phyloP scores from a whole-genome alignment of 306 rosid species.

The Medicago ruthenica region DNA sequence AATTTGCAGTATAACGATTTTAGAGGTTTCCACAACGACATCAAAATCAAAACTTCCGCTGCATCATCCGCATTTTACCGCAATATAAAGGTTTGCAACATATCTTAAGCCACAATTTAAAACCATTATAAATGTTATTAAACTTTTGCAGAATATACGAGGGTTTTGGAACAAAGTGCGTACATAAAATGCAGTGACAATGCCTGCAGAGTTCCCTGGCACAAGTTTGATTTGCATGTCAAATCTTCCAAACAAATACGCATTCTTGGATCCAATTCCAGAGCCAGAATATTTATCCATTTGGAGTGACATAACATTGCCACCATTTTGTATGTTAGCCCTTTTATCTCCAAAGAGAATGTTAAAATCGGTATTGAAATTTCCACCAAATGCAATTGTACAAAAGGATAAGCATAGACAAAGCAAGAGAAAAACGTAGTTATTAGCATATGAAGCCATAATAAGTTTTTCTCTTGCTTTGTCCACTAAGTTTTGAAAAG shows the following conservation, averaged over 20 bases:
- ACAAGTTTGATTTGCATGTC: constrained; percentile 59
- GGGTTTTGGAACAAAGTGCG: neutral
- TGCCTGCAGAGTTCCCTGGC: constrained; percentile 55
- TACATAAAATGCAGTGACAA: constrained; percentile 57
- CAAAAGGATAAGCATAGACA: constrained; percentile 12
- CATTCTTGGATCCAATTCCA: constrained; percentile 45
- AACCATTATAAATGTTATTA: neutral
- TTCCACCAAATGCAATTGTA: constrained; percentile 43
- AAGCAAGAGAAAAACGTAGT: constrained; percentile 20
- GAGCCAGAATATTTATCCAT: constrained; percentile 50
- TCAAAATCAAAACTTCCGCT: neutral
- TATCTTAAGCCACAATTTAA: neutral
- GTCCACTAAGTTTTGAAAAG: neutral
- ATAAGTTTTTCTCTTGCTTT: neutral
- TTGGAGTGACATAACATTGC: constrained; percentile 41
- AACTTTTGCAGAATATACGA: neutral
- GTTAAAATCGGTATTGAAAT: constrained; percentile 44
- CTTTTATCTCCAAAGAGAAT: constrained; percentile 48
- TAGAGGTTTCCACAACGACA: neutral
- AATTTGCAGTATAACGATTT: neutral
- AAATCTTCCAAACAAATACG: constrained; percentile 54
- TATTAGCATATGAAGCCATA: constrained; percentile 28
- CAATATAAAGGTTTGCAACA: too few species aligned
- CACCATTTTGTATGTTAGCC: constrained; percentile 38
- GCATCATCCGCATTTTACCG: neutral